These are phyloP conservation scores for Vitis hybrid DNA, from an alignment of 177 flowering plant genomes.

Conservation along the genomic window DNA sequence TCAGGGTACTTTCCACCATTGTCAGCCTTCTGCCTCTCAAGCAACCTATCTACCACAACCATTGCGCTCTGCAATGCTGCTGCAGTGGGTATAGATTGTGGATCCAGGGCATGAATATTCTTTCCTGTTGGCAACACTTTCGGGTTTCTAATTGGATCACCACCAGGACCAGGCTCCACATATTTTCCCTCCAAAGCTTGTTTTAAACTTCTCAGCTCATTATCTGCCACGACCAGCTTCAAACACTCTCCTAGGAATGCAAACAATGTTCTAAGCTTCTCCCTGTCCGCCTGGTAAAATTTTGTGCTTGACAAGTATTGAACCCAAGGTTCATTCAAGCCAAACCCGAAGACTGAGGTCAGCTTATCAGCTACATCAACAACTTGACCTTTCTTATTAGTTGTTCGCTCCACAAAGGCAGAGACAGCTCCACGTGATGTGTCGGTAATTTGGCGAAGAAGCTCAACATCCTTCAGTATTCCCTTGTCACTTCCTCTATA, in stretches of 20 bases:
- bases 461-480: constrained; percentile 79
- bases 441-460: constrained; percentile 85
- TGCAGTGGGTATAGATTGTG: constrained; percentile 91
- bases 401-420: constrained; percentile 79
- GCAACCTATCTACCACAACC: constrained; percentile 82
- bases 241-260: constrained; percentile 82
- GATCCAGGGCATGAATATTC: constrained; percentile 97
- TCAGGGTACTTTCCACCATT: constrained; percentile 97
- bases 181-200: constrained; percentile 94
- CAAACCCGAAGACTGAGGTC: constrained; percentile 81
- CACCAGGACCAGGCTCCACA: constrained; percentile 99
- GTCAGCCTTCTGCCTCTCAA: constrained; percentile 94
- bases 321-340: constrained; percentile 89
- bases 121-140: constrained; percentile 98
- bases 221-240: constrained; percentile 88
- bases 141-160: constrained; percentile 97
- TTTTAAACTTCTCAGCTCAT: constrained; percentile 89
- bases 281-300: constrained; percentile 82
- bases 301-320: constrained; percentile 78
- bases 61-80: constrained; percentile 97
- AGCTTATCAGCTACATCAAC: constrained; percentile 79
- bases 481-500: constrained; percentile 91
- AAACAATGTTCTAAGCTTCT: constrained; percentile 73
- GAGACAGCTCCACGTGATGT: constrained; percentile 82
- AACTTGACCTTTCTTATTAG: constrained; percentile 91